Conservation (phyloP, 208 protist genomes). For the Chromosphaera perkinsii region DNA sequence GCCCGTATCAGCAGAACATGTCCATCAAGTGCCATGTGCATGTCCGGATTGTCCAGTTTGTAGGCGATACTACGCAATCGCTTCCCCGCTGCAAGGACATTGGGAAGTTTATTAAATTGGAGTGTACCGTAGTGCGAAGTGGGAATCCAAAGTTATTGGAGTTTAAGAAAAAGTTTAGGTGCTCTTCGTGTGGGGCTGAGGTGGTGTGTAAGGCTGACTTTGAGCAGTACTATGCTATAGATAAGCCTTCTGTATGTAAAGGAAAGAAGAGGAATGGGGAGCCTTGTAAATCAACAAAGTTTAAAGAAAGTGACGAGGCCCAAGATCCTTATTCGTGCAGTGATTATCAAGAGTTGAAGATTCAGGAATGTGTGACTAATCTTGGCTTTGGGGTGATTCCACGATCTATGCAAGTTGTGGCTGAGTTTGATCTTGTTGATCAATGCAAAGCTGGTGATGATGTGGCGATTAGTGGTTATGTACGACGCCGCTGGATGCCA, state of each 20-base stretch:
- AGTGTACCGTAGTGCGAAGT: too few species aligned
- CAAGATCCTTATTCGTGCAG: constrained; percentile 2
- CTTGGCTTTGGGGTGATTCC: constrained; percentile 38
- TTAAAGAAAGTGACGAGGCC: background rate
- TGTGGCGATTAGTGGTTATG: constrained; percentile 51
- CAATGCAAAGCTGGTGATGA: constrained; percentile 71
- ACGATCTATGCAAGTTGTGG: constrained; percentile 53
- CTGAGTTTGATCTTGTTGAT: constrained; percentile 71
- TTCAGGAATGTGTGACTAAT: constrained; percentile 1
- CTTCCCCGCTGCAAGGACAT: too few species aligned
- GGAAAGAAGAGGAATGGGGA: background rate
- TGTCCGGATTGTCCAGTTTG: too few species aligned
- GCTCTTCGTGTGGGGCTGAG: background rate
- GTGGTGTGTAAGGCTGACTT: constrained; percentile 8
- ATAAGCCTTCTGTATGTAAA: background rate
- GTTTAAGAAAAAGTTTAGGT: constrained; percentile 12
- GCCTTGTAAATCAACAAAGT: constrained; percentile 3
- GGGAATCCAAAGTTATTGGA: constrained; percentile 3
- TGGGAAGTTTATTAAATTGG: too few species aligned
- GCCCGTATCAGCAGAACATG: too few species aligned
- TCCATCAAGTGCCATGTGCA: too few species aligned
- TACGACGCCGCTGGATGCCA: constrained; percentile 19
- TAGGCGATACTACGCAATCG: too few species aligned
- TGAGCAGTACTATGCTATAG: constrained; percentile 5
- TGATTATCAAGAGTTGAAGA: constrained; percentile 10